Evolutionary conservation across 768 basidiomycete species (phyloP).

Genomic region (Coprinopsis marcescibilis): DNA sequence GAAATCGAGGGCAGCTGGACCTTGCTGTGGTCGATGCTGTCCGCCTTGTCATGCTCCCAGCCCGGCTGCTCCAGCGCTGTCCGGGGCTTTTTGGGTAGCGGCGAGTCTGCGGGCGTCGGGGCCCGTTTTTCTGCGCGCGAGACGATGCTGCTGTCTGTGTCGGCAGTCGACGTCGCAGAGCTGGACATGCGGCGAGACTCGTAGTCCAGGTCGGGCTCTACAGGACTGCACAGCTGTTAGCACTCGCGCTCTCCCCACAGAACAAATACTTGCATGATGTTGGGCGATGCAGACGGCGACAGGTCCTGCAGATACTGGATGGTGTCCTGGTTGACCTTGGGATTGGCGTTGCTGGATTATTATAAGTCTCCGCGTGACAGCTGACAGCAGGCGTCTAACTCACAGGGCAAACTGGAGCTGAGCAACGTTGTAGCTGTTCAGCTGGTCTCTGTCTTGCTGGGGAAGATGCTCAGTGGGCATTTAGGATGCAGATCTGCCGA

Average conservation of each 20-base stretch:
- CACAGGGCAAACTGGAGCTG: constrained; percentile 60
- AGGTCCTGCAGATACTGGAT: constrained; percentile 39
- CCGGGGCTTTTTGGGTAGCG: constrained; percentile 46
- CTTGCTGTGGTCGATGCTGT: constrained; percentile 40
- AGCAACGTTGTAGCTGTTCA: constrained; percentile 56
- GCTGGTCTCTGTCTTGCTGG: constrained; percentile 32
- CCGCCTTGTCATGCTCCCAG: constrained; percentile 37
- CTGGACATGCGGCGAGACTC: constrained; percentile 69
- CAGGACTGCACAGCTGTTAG: constrained; percentile 24
- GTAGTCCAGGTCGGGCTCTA: constrained; percentile 52
- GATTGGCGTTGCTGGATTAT: constrained; percentile 29
- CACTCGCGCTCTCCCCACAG: too few relatives aligned
- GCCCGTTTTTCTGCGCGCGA: constrained; percentile 59
- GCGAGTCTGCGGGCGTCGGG: constrained; percentile 50
- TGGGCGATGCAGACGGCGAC: constrained; percentile 41
- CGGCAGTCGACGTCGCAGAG: constrained; percentile 62
- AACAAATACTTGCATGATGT: constrained; percentile 41
- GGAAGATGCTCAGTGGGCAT: constrained; percentile 55
- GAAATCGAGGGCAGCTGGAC: constrained; percentile 75
- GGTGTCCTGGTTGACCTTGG: constrained; percentile 32
- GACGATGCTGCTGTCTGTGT: constrained; percentile 57
- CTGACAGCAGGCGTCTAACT: constrained; percentile 23
- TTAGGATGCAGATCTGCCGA: constrained; percentile 13
- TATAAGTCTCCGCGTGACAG: constrained; percentile 19
- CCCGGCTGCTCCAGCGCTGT: constrained; percentile 25